Conservation (phyloP, 768 basidiomycete species). For the Hypholoma sublateritium region DNA sequence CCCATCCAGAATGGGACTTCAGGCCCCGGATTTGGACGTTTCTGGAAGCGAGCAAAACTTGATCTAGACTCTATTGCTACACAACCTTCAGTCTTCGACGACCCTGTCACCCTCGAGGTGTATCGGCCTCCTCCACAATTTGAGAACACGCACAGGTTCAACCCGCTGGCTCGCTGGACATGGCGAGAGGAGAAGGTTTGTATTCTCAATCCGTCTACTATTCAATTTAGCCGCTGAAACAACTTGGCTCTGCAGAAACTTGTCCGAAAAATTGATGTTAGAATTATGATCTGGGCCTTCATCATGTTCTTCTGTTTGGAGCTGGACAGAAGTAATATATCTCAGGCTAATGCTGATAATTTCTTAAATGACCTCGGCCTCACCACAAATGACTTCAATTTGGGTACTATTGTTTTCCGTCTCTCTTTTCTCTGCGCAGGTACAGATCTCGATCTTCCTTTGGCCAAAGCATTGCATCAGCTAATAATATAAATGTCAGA, state of each 20-base stretch:
- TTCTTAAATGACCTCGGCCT: slow-evolving; percentile 60
- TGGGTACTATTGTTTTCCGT: slow-evolving; percentile 60
- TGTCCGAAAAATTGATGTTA: slow-evolving; percentile 59
- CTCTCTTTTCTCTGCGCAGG: slow-evolving; percentile 46
- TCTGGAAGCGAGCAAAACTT: slow-evolving; percentile 25
- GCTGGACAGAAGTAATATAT: slow-evolving; percentile 59
- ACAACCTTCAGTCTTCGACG: slow-evolving; percentile 62
- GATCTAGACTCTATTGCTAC: slow-evolving; percentile 58
- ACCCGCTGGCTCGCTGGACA: slow-evolving; percentile 68
- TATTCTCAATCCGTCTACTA: background rate
- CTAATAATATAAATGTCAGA: slow-evolving; percentile 30
- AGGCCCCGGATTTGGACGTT: slow-evolving; percentile 20
- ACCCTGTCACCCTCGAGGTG: slow-evolving; percentile 45
- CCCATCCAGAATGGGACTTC: slow-evolving; percentile 5
- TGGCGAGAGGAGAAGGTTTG: slow-evolving; percentile 63
- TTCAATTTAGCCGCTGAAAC: background rate
- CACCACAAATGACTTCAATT: slow-evolving; percentile 64
- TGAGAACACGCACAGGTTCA: slow-evolving; percentile 65
- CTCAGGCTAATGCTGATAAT: slow-evolving; percentile 70
- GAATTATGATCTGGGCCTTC: slow-evolving; percentile 60
- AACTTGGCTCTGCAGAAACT: slow-evolving; percentile 32
- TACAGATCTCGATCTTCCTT: slow-evolving; percentile 9
- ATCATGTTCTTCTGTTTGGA: slow-evolving; percentile 67
- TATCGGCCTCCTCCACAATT: slow-evolving; percentile 54
- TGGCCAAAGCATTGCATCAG: background rate